Evolutionary conservation across 2,329 filamentous ascomycete species (phyloP), one percentile per base, ranked within the genome.

Genomic region (Fusarium marasasianum): DNA sequence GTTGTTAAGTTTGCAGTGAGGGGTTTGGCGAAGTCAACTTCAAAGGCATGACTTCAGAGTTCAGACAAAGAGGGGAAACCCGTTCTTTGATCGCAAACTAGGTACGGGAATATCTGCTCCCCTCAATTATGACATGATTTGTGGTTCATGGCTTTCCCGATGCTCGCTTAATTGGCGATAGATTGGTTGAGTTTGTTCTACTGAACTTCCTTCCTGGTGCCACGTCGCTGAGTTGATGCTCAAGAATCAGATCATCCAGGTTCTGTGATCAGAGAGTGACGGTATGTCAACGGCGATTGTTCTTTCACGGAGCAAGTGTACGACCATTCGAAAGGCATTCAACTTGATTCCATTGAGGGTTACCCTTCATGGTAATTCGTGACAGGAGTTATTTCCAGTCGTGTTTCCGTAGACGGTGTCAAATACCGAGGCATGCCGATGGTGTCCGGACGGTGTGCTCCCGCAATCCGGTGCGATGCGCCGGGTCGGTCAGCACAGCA

Each of bases 181-280:
- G 26, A 31, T 26, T 60, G 29, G 55, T 35, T 58, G 66, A 54
- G 51, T n/a, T 33, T 53, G 66, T 53, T 54, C n/a, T 54, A 40
- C 66, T 43, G 37, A 44, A n/a, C 20, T 47, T 35, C 31, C 1
- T 35, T 35, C 37, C 18, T 47, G 35, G 66, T 70, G 59, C 22
- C 51, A 70, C 58, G 26, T 66, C 22, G 62, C 37, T 63, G 41
- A 22, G 20, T 13, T 47, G 31, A 53, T 48, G 45, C 20, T 45
- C n/a, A 56, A 47, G 51, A 50, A 47, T 71, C 59, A 76, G 60
- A 76, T 59, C 64, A 64, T 74, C 11, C 56, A 63, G 24, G 57
- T 63, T 20, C 43, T 45, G 61, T 54, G 31, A 50, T 50, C 24
- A 26, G 31, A 70, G 33, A 74, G 71, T 44, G 59, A 57, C 17